Conservation (phyloP, 2,329 filamentous ascomycete genomes). For the Lasiodiplodia hormozganensis region DNA sequence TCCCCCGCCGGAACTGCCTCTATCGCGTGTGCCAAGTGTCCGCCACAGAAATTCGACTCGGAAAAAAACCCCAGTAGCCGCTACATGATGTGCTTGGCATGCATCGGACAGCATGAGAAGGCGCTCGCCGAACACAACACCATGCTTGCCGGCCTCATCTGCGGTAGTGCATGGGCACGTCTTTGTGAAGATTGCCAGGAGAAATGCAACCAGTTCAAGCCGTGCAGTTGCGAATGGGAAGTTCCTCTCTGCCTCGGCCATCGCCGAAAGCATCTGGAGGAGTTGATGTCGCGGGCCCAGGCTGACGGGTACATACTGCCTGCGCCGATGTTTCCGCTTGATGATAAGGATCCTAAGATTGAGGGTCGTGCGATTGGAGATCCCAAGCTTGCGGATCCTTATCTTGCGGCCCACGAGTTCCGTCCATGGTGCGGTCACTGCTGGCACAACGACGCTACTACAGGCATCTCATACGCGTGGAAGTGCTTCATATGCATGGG, state of each 20-base stretch:
- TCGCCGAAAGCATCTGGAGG: neutral
- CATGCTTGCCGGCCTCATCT: neutral
- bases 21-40: neutral
- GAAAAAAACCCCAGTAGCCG: neutral
- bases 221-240: neutral
- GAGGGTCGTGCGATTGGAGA: too few relatives aligned
- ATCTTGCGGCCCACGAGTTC: too few relatives aligned
- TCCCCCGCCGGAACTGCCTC: neutral
- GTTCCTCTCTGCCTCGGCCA: neutral
- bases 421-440: neutral
- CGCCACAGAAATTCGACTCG: neutral
- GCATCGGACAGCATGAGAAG: neutral
- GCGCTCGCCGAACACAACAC: neutral
- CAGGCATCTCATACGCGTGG: neutral
- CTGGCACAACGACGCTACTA: neutral
- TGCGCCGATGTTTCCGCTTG: too few relatives aligned
- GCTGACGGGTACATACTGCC: neutral
- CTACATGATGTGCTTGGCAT: constrained; percentile 14
- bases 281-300: neutral
- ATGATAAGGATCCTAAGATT: too few relatives aligned
- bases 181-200: constrained; percentile 3
- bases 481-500: neutral
- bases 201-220: neutral
- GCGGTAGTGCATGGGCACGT: neutral
- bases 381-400: too few relatives aligned